Base-by-base conservation (phyloP, 805 yeast genomes). In the Yarrowia porcina region DNA sequence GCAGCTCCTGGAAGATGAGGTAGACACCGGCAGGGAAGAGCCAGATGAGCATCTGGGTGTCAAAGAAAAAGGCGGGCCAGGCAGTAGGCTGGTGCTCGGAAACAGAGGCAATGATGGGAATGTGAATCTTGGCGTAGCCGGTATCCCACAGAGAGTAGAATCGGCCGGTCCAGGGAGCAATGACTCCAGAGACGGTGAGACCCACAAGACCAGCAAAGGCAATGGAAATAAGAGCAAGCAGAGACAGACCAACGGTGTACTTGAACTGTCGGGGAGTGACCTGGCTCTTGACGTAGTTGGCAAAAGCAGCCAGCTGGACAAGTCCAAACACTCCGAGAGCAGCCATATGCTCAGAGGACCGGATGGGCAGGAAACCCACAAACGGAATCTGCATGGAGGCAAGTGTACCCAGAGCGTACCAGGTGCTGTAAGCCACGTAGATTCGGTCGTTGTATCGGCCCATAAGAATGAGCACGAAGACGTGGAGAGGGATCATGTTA, bases 71-170 rank as follows among this genome's bases (percentile, higher is more conserved):
- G 12, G 97, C 85, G 11, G 98, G 96, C 99, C 99, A 94, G 4
- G 99, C 97, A n/a, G 98, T 93, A 65, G 99, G 99, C 80, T 94
- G 99, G 80, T 94, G 99, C 79, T 94, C 99, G 13, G 97, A 90
- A 38, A 94, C 99, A 3, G 97, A 92, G 1, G 99, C 99, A 76
- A 94, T 94, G 73, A 94, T 94, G 47, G 99, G 99, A 70, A 94
- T 94, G 74, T 94, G 99, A 68, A 94, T 89, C 79, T 92, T 93
- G 66, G 99, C 99, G 72, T 96, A 94, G 74, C 83, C 88, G 4
- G 99, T 94, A 74, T 94, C 99, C 99, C 99, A 94, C 68, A 96
- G 78, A 1, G 98, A 92, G 77, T 94, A 94, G 80, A 94, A 96
- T 77, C 99, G 88, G 68, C 99, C 99, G 11, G 97, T 91, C 99